Evolutionary conservation across 1,284 basidiomycete species (phyloP), one percentile per base, ranked within the genome.

Genomic region (Ceratobasidium papillatum): DNA sequence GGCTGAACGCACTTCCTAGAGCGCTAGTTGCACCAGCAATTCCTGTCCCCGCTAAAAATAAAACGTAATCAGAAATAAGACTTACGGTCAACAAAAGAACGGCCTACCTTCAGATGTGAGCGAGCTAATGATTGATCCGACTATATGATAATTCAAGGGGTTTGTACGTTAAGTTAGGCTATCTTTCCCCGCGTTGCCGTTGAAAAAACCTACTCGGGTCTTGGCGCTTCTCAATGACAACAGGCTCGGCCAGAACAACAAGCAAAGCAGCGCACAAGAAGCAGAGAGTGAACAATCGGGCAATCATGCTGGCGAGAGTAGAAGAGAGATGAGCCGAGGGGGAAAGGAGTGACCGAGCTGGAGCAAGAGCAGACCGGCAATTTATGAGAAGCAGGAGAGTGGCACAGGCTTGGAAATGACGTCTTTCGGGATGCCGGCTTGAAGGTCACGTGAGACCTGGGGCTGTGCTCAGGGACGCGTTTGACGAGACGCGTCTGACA

Each of bases 171-270:
- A 68, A 49, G 8, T 3, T 38, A 54, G 17, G 62, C 25, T 51
- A 49, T 64, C 17, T n/a, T 8, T 54, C 47, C 51, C 14, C 22
- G 19, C 30, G 36, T 27, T 59, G 17, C 38, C 38, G 59, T 8
- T 34, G 47, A 32, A n/a, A 47, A 47, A 34, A 49, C 43, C 5
- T 32, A 49, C 63, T 34, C 27, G 30, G 43, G 11, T 49, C 45
- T 36, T 65, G 63, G 25, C 63, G 63, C 30, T 65, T 65, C 63
- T 49, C 11, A 3, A n/a, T 49, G 4, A 34, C 11, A 3, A n/a
- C 49, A 4, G 64, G 64, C n/a, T 34, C 32, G 34, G 64, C 64
- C 49, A 68, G 54, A 54, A 68, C 64, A 54, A 22, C 64, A 36
- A 54, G 38, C 14, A 68, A n/a, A 38, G 51, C 64, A 30, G 49